Base-by-base conservation (phyloP, 2,329 filamentous ascomycete genomes). In the Xylaria sp. region DNA sequence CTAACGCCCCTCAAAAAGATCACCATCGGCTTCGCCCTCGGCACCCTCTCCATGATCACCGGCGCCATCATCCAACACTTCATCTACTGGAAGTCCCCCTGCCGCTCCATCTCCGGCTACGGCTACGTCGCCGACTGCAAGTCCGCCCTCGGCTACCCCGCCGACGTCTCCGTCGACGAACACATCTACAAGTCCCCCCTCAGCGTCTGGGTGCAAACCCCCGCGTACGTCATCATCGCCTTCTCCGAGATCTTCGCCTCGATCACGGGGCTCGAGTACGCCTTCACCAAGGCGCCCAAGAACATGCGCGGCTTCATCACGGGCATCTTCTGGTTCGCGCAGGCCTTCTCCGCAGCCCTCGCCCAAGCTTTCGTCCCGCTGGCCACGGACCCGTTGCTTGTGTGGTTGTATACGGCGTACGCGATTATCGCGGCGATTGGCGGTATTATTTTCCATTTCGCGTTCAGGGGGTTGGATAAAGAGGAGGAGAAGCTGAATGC, bases 391-490 rank as follows among this genome's bases (percentile, higher is more conserved):
- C 88, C 89, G 1, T 74, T 88, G 9, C 77, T 91, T 4, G 80
- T 88, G 0, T 91, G 88, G 88, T 89, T 91, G 74, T 93, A 92
- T 69, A 82, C 76, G 3, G 74, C 82, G 2, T 82, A 90, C 7
- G 87, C 87, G 2, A 78, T 90, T 52, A 73, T 91, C 23, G 83
- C 88, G 0, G 81, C 82, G 51, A 56, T 88, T 6, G 70, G 83
- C 44, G 88, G 86, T 4, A 68, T 80, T 2, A 75, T 81, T n/a
- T 92, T 93, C 77, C 92, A 86, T 85, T 69, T 84, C 59, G 83
- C 80, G 65, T 89, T 88, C 74, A 74, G 79, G n/a, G 72, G 78
- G 4, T 74, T 88, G 1, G 88, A 91, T 68, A 75, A 73, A 53
- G 76, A 83, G 63, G 88, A 91, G 66, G 88, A 91, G 71, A 76